Base-by-base conservation (phyloP, 139 green algal species). In the Picochlorum sp. region DNA sequence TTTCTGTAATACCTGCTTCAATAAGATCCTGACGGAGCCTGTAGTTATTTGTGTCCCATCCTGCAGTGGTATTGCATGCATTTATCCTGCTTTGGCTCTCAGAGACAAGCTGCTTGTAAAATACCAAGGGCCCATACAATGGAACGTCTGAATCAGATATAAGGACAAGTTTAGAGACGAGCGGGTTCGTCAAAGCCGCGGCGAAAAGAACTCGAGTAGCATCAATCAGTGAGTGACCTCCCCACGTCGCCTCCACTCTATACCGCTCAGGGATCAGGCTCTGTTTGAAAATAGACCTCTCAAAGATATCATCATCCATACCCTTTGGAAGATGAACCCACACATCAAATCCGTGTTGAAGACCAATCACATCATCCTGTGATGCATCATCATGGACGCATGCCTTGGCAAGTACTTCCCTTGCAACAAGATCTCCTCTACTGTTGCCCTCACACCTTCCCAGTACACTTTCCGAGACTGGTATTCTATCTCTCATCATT, bases 301-400 rank as follows among this genome's bases (percentile, higher is more conserved):
- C 47, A 21, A 54, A 20, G n/a, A 54, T 54, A 54, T 54, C 47
- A 20, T 20, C 47, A 54, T 54, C 47, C 47, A 21, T 21, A 54
- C n/a, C 16, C n/a, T 21, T 54, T 6, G 26, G 16, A 18, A 60
- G 24, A 20, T 74, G 68, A 44, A 74, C 46, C 30, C 64, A 74
- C 16, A 74, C 62, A 34, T 45, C 58, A 65, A 58, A 74, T 38
- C 69, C 47, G 32, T 68, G 66, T 56, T 69, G 63, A 30, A 18
- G n/a, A 32, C 57, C 44, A 30, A 65, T 51, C 23, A 59, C 23
- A 41, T 41, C 34, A 41, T 41, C 34, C 2, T 41, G 34, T 11
- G 34, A 41, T 13, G 34, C 34, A 11, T 41, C 34, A 41, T 41
- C 6, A 11, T 11, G 34, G 15, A 20, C 21, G 56, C 56, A 62